A percentile compares a stretch with the other conserved stretches of the same genome.
phyloP scores from a whole-genome alignment of 139 green algal genomes.

The Chlamydomonas urium region DNA sequence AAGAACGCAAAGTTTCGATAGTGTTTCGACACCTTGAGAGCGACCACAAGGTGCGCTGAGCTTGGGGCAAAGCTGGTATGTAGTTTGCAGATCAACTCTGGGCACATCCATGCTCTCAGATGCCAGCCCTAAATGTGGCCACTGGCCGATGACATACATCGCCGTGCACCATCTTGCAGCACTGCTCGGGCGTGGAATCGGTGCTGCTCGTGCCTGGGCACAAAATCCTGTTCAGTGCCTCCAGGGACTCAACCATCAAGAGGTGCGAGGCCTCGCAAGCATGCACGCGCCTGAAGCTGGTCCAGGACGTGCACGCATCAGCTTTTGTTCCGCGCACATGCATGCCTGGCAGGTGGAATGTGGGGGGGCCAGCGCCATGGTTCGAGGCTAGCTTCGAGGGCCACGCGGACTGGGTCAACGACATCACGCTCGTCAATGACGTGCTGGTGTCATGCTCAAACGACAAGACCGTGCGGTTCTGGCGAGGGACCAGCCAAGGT shows the following conservation, averaged over 20 bases:
- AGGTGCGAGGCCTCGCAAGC: slow-evolving; percentile 40
- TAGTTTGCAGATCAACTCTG: not conserved
- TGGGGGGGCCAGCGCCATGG: not conserved
- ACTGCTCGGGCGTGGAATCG: slow-evolving; percentile 52
- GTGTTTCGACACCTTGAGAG: not conserved
- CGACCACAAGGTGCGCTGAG: slow-evolving; percentile 13
- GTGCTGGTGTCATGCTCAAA: slow-evolving; percentile 57
- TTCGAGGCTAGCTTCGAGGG: slow-evolving; percentile 50
- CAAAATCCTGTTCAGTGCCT: slow-evolving; percentile 54
- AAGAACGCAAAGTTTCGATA: slow-evolving; percentile 10
- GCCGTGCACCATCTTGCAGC: slow-evolving; percentile 31
- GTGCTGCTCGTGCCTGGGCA: slow-evolving; percentile 29
- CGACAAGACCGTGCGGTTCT: slow-evolving; percentile 60
- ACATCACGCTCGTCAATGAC: slow-evolving; percentile 38
- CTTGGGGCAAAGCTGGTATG: not conserved
- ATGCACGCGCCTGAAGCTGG: too few species aligned
- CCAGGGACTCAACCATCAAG: slow-evolving; percentile 53
- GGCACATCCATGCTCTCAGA: not conserved
- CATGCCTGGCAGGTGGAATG: slow-evolving; percentile 19
- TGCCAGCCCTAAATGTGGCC: not conserved
- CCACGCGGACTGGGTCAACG: slow-evolving; percentile 73
- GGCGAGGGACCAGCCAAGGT: slow-evolving; percentile 20
- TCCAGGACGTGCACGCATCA: not conserved
- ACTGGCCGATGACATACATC: not conserved
- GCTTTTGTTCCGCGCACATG: not conserved